Conservation (phyloP, 768 basidiomycete genomes). For the Leucosporidium scottii region DNA sequence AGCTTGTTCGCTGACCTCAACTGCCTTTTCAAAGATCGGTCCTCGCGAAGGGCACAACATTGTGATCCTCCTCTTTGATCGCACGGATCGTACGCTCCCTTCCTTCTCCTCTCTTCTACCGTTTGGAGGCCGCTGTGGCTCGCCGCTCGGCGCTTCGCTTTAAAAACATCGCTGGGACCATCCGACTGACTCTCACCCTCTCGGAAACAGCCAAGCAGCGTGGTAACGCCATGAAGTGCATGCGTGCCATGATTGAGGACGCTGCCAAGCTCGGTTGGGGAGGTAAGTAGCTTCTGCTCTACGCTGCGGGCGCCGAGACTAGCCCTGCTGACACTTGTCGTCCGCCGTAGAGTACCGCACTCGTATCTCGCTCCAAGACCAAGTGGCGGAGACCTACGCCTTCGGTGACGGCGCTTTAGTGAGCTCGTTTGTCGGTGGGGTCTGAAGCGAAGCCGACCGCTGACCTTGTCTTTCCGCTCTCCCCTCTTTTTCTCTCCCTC, state of each 20-base stretch:
- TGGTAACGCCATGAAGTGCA: conserved; percentile 5
- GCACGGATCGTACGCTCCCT: background rate
- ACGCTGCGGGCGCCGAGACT: background rate
- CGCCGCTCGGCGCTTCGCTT: no score
- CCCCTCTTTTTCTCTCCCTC: background rate
- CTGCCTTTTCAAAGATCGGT: background rate
- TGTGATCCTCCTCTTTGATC: background rate
- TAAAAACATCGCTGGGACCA: no score
- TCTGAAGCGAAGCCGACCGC: no score
- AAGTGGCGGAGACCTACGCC: background rate
- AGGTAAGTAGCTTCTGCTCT: background rate
- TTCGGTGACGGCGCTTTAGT: background rate
- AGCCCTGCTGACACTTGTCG: background rate
- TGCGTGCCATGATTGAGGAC: conserved; percentile 11
- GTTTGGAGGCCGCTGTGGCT: no score
- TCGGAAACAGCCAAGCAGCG: background rate
- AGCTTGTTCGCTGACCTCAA: no score
- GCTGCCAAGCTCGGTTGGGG: conserved; percentile 14
- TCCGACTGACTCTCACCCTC: no score
- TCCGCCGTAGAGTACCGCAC: background rate
- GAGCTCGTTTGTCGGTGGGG: no score
- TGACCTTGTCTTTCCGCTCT: no score
- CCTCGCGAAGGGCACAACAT: background rate
- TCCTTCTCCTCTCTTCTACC: no score
- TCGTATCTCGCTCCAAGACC: background rate